Percentiles rank a stretch among this genome's conserved stretches.
Conservation (phyloP, 139 green algal species). For the Chlamydomonas sphaeroides region DNA sequence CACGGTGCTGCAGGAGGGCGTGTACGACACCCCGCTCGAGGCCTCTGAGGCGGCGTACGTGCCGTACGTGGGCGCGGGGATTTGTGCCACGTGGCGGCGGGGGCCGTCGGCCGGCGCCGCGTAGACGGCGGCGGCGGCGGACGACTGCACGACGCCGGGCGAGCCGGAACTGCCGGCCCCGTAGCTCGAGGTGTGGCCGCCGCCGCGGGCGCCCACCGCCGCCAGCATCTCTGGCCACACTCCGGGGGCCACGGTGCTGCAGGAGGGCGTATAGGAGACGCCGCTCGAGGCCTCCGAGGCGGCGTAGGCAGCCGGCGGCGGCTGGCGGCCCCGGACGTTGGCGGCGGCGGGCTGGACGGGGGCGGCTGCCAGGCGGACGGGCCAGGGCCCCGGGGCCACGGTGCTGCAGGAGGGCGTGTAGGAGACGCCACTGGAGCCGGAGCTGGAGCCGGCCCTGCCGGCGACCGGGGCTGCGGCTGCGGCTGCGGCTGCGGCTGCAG, state of each 20-base stretch:
- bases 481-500: not conserved
- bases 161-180: too few relatives aligned
- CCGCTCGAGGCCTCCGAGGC: not conserved
- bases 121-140: too few relatives aligned
- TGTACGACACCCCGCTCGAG: conserved; percentile 13
- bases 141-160: too few relatives aligned
- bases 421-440: not conserved
- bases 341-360: not conserved
- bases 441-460: not conserved
- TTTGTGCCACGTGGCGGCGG: too few relatives aligned
- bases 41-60: not conserved
- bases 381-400: too few relatives aligned
- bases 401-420: not conserved
- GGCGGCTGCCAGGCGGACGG: too few relatives aligned
- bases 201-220: too few relatives aligned
- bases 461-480: not conserved
- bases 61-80: not conserved
- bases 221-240: too few relatives aligned
- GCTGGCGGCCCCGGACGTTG: not conserved
- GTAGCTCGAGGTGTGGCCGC: too few relatives aligned
- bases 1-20: conserved; percentile 21
- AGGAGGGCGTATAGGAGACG: not conserved
- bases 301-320: not conserved
- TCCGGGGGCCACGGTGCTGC: conserved; percentile 11
- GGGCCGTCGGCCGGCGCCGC: too few relatives aligned